Evolutionary conservation across 768 basidiomycete genomes (phyloP).

Genomic region (Rhodotorula paludigena): DNA sequence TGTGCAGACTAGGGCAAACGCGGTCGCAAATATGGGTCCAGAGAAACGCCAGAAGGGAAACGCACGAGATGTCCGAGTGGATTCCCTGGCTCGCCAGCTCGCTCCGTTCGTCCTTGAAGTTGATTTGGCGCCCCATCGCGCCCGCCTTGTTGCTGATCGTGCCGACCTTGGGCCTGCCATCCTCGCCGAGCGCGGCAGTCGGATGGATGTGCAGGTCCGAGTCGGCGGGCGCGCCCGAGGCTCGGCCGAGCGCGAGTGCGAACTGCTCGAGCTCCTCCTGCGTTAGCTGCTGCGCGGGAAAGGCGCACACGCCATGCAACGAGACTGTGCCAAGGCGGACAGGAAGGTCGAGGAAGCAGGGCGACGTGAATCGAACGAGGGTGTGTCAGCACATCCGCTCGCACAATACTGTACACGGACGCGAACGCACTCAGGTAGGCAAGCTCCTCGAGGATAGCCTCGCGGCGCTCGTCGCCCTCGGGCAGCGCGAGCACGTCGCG

Average conservation of each 20-base stretch:
- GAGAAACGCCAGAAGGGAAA: too few relatives aligned
- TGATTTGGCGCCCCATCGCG: slow-evolving; percentile 13
- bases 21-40: too few relatives aligned
- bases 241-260: slow-evolving; percentile 39
- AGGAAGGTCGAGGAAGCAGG: neutral
- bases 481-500: slow-evolving; percentile 16
- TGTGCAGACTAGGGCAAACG: too few relatives aligned
- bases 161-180: slow-evolving; percentile 42
- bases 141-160: slow-evolving; percentile 40
- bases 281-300: slow-evolving; percentile 45
- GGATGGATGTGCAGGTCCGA: slow-evolving; percentile 45
- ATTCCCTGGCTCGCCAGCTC: slow-evolving; percentile 1
- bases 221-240: slow-evolving; percentile 43
- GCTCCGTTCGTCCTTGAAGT: slow-evolving; percentile 26
- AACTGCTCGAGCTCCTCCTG: slow-evolving; percentile 44
- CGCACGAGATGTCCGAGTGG: slow-evolving; percentile 9
- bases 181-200: slow-evolving; percentile 39
- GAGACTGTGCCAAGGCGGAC: slow-evolving; percentile 41
- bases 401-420: too few relatives aligned
- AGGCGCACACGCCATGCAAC: slow-evolving; percentile 46
- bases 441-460: slow-evolving; percentile 26
- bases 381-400: too few relatives aligned
- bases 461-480: slow-evolving; percentile 13
- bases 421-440: slow-evolving; percentile 24
- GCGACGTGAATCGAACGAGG: neutral